Evolutionary conservation across 148 eudicot species (phyloP), one percentile per base, ranked within the genome.

Genomic region (Agrostemma githago): DNA sequence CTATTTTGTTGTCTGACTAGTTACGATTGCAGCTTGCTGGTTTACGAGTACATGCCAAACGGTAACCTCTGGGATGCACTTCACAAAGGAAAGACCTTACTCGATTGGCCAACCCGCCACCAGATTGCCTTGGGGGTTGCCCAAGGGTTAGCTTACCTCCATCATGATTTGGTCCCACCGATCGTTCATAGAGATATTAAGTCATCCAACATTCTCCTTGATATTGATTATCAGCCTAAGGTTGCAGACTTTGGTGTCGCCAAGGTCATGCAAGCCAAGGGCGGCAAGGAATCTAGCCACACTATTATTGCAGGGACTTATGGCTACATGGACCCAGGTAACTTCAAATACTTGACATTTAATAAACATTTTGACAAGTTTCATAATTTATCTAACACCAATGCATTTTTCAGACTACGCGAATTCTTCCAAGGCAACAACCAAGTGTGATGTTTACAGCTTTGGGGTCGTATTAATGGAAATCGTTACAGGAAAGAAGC

Each of bases 181-280:
- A 95, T 95, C 59, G 77, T 95, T 68, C 99, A 95, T 72, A 85
- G 99, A 78, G 99, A 95, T 74, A 85, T 95, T 81, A 92, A 92
- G 80, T 86, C 97, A n/a, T 90, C 93, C 70, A 95, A 95, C 74
- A 92, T 95, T 77, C 87, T 95, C 39, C 88, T 95, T 64, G 99
- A 92, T 65, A 68, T 81, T 67, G 86, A 95, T 80, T 84, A 86
- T 81, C 89, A 87, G 20, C 89, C 99, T 42, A 92, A 90, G 76
- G 96, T 95, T 44, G 97, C 99, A 19, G 99, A 95, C 78, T 95
- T 95, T 82, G 99, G 99, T 9, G 91, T 92, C 57, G 99, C 99
- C 72, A 95, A 95, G 79, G 89, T 95, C 66, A 73, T 95, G 81
- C 92, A 86, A 72, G 91, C 96, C 42, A 83, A 83, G 76, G 87